Evolutionary conservation across 768 basidiomycete species (phyloP), one percentile per base, ranked within the genome.

Genomic region (Hygrophoropsis aurantiaca): DNA sequence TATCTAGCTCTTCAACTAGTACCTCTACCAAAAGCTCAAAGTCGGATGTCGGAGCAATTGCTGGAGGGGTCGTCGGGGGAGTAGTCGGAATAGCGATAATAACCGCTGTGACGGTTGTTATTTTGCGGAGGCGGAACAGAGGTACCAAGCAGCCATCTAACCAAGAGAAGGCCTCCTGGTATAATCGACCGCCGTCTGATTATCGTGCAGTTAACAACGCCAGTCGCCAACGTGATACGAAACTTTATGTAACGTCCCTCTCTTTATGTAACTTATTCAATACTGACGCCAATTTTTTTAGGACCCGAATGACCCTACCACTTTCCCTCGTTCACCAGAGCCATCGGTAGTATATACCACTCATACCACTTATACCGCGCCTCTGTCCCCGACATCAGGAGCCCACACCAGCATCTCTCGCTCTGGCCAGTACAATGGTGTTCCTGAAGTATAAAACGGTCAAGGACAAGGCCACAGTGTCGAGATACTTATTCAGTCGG

Each of bases 81-180:
- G 40, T 55, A 9, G 45, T 51, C 16, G 54, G 32, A 6, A 11
- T 50, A 11, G 42, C 42, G 13, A 21, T 58, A 15, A 36, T 60
- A 11, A 20, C 19, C n/a, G 38, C 35, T 13, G 6, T 49, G 3
- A 21, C 45, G 11, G 21, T 57, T 15, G 58, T 57, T 39, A 59
- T 57, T 51, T 3, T 64, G 27, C 57, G 65, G 9, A 55, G 59
- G 16, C 55, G 59, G 15, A 44, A 42, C 16, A 56, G 56, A 27
- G 44, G 48, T 2, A 57, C 67, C 5, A 61, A 59, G 0, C 60
- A 60, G 25, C 44, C 61, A 10, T 52, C n/a, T n/a, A n/a, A n/a
- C n/a, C n/a, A n/a, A n/a, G n/a, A n/a, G n/a, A n/a, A n/a, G n/a
- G n/a, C n/a, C n/a, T n/a, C n/a, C n/a, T n/a, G n/a, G n/a, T n/a